phyloP scores from a whole-genome alignment of 2,329 filamentous ascomycete genomes.

The Beauveria medogensis region DNA sequence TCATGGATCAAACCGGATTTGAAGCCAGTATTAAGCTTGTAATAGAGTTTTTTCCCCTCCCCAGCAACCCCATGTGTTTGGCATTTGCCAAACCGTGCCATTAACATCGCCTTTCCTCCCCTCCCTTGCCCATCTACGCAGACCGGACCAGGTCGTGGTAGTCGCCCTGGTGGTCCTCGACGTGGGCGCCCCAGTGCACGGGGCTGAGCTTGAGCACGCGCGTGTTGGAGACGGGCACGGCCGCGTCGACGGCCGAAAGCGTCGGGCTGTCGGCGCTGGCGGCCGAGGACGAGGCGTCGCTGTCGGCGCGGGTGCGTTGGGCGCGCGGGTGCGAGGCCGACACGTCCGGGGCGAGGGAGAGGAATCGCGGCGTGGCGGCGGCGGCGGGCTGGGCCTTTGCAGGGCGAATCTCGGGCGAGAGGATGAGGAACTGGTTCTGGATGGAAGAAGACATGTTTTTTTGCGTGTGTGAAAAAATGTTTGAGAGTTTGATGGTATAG shows the following conservation, averaged over 20 bases:
- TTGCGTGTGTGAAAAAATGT: neutral
- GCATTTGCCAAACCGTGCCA: too few species aligned
- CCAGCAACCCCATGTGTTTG: too few species aligned
- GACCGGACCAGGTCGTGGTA: conserved; percentile 35
- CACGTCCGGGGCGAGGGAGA: conserved; percentile 50
- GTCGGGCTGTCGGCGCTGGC: conserved; percentile 17
- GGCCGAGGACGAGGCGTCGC: conserved; percentile 15
- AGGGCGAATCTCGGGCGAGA: conserved; percentile 3
- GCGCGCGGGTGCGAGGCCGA: conserved; percentile 47
- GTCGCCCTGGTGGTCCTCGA: conserved; percentile 48
- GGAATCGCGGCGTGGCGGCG: conserved; percentile 29
- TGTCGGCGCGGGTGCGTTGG: conserved; percentile 21
- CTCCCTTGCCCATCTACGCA: neutral
- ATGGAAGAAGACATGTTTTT: neutral
- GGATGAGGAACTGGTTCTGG: conserved; percentile 8
- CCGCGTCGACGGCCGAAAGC: conserved; percentile 33
- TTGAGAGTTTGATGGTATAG: neutral
- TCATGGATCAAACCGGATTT: neutral
- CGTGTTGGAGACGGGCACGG: conserved; percentile 31
- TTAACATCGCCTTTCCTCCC: neutral
- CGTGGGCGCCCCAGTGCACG: conserved; percentile 55
- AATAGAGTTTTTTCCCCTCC: neutral
- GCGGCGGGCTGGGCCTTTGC: neutral
- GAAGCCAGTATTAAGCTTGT: neutral
- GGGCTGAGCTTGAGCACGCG: conserved; percentile 55